Percentiles rank a stretch among this genome's conserved stretches.
Conservation (phyloP, 83 land plant genomes). For the Thuja plicata region DNA sequence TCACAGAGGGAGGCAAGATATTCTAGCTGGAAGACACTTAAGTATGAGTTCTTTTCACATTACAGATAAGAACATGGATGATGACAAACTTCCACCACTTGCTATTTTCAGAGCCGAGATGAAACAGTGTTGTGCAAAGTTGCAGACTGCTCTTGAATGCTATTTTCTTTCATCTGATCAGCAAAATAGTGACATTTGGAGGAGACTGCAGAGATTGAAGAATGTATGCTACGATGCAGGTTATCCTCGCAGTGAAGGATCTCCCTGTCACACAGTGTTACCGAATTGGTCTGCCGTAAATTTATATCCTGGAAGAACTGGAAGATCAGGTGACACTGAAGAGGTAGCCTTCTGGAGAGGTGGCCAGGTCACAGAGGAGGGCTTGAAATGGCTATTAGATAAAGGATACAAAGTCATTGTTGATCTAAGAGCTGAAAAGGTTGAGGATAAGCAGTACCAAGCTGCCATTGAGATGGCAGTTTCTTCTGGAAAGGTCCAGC, state of each 20-base stretch:
- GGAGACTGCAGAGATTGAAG: slow-evolving; percentile 68
- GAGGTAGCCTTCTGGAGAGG: slow-evolving; percentile 92
- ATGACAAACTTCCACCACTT: slow-evolving; percentile 79
- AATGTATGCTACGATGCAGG: slow-evolving; percentile 97
- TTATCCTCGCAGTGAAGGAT: slow-evolving; percentile 55
- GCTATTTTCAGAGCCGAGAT: slow-evolving; percentile 80
- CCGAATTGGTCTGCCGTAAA: slow-evolving; percentile 88
- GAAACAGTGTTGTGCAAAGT: slow-evolving; percentile 82
- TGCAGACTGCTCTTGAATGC: slow-evolving; percentile 69
- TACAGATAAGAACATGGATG: slow-evolving; percentile 37
- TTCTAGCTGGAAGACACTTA: slow-evolving; percentile 65
- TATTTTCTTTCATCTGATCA: slow-evolving; percentile 48
- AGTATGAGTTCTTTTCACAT: slow-evolving; percentile 20
- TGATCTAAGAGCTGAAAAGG: slow-evolving; percentile 81
- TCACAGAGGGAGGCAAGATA: slow-evolving; percentile 75
- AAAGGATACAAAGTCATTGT: slow-evolving; percentile 83
- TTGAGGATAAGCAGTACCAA: slow-evolving; percentile 52
- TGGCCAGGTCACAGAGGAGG: slow-evolving; percentile 93
- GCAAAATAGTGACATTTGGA: slow-evolving; percentile 55
- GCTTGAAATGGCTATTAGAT: slow-evolving; percentile 79
- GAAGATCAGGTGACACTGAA: slow-evolving; percentile 20
- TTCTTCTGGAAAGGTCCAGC: slow-evolving; percentile 54
- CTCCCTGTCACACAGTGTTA: slow-evolving; percentile 69
- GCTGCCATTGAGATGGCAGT: slow-evolving; percentile 59
- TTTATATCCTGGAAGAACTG: slow-evolving; percentile 40